These are phyloP conservation scores for Rhynchospora tenuis DNA, from an alignment of 176 grass and related monocot genomes.

Conservation along the genomic window DNA sequence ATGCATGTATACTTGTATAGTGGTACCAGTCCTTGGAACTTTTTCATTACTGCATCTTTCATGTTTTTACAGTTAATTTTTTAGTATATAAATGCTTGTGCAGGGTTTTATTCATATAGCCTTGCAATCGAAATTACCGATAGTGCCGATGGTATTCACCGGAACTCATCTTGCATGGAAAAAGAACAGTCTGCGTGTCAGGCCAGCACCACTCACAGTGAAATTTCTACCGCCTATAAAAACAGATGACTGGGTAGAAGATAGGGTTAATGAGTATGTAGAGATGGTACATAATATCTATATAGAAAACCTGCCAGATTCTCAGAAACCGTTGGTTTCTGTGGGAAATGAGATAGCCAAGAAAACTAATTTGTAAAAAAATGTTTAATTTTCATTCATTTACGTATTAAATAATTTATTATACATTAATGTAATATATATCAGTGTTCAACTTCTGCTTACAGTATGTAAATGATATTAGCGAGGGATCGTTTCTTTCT, in stretches of 20 bases:
- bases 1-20: too few species aligned
- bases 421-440: background rate
- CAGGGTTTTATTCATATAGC: slow-evolving; percentile 52
- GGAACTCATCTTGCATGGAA: slow-evolving; percentile 44
- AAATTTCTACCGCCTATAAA: slow-evolving; percentile 38
- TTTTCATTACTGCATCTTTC: background rate
- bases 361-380: background rate
- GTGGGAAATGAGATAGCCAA: background rate
- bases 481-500: background rate
- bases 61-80: background rate
- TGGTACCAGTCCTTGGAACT: background rate
- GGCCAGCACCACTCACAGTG: slow-evolving; percentile 35
- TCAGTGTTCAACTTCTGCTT: background rate
- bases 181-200: slow-evolving; percentile 40
- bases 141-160: slow-evolving; percentile 40
- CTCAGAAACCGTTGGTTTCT: background rate
- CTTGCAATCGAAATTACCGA: slow-evolving; percentile 37
- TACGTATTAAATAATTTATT: background rate
- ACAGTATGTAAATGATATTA: background rate
- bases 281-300: slow-evolving; percentile 19
- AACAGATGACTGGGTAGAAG: slow-evolving; percentile 33
- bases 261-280: slow-evolving; percentile 28
- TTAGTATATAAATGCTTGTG: background rate
- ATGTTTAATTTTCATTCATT: background rate
- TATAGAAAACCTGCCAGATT: background rate